A percentile compares a stretch with the other conserved stretches of the same genome.
Conservation (phyloP, 345 rosid genomes). For the Melaleuca quinquenervia region DNA sequence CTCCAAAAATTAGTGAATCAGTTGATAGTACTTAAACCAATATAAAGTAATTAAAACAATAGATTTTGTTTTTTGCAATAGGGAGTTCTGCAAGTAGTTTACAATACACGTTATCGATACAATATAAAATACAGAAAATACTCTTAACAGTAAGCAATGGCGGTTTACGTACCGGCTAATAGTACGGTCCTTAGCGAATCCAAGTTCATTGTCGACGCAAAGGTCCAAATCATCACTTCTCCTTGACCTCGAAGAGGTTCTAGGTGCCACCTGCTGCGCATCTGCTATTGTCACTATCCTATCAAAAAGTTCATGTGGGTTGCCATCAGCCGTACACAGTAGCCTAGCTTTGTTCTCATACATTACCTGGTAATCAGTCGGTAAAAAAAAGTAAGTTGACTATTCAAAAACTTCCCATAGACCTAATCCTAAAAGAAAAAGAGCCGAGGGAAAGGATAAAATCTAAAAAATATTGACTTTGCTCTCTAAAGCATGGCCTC, state of each 20-base stretch:
- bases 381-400: not conserved
- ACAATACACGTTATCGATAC: not conserved
- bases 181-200: constrained; percentile 96
- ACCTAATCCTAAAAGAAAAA: not conserved
- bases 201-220: constrained; percentile 91
- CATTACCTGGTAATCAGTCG: constrained; percentile 50
- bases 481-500: not conserved
- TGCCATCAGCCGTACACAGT: constrained; percentile 82
- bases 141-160: not conserved
- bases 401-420: not conserved
- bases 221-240: constrained; percentile 69
- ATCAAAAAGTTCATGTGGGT: constrained; percentile 60
- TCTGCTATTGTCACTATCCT: constrained; percentile 65
- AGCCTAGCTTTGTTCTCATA: constrained; percentile 82
- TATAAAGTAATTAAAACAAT: not conserved
- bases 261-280: constrained; percentile 62
- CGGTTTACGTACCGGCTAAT: constrained; percentile 57
- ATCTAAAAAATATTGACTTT: not conserved
- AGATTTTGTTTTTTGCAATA: not conserved
- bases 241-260: constrained; percentile 79
- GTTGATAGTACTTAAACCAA: not conserved
- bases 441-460: not conserved
- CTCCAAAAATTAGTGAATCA: not conserved
- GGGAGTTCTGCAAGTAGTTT: not conserved
- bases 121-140: not conserved